phyloP scores from a whole-genome alignment of 2,329 filamentous ascomycete genomes.

The Amylocarpus encephaloides region DNA sequence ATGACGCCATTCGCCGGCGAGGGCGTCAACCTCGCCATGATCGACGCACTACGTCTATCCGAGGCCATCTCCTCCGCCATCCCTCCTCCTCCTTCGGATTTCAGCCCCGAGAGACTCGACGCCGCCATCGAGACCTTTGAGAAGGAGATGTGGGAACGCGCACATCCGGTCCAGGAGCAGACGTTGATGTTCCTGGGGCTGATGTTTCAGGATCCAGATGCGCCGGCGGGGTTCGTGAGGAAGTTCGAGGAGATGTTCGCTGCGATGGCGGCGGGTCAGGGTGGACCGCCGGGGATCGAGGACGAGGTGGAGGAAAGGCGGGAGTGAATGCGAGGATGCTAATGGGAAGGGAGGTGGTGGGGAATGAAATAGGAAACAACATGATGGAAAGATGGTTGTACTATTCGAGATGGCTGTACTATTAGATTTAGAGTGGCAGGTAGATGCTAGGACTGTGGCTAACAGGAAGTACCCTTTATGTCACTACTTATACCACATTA shows the following conservation, averaged over 20 bases:
- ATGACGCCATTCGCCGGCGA: constrained; percentile 43
- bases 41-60: constrained; percentile 39
- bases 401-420: too few species aligned
- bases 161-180: constrained; percentile 6
- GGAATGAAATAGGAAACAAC: too few species aligned
- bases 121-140: constrained; percentile 24
- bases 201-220: constrained; percentile 5
- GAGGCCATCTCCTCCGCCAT: constrained; percentile 6
- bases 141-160: constrained; percentile 10
- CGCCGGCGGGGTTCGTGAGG: background rate
- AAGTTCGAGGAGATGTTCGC: background rate
- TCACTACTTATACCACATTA: too few species aligned
- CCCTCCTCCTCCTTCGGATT: background rate
- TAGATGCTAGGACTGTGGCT: too few species aligned
- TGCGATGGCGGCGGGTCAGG: background rate
- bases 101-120: background rate
- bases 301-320: background rate
- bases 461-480: too few species aligned
- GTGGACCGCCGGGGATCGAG: background rate
- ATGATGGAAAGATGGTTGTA: too few species aligned
- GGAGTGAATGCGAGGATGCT: too few species aligned
- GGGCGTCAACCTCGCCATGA: constrained; percentile 43
- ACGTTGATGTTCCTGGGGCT: constrained; percentile 3
- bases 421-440: too few species aligned
- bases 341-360: too few species aligned